Conservation (phyloP, 495 filamentous ascomycete species). For the Astrothelium subdiscretum region DNA sequence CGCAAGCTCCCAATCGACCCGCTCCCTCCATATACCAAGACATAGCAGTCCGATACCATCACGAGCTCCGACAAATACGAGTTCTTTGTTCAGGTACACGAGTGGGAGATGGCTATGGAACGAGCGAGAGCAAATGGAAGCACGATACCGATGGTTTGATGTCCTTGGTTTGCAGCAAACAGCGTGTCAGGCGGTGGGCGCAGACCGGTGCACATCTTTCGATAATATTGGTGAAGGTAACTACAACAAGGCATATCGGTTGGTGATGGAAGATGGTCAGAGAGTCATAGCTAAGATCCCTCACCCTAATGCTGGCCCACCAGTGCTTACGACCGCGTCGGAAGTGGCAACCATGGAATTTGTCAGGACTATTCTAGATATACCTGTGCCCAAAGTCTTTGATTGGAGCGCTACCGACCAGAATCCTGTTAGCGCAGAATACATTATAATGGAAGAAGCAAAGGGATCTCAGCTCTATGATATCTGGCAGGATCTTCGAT, state of each 20-base stretch:
- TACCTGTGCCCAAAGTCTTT: slow-evolving; percentile 7
- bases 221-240: slow-evolving; percentile 5
- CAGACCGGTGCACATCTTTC: not conserved
- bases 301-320: slow-evolving; percentile 10
- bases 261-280: slow-evolving; percentile 8
- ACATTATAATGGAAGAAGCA: slow-evolving; percentile 10
- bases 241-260: slow-evolving; percentile 10
- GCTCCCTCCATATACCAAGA: not conserved
- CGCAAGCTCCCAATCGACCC: not conserved
- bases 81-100: slow-evolving; percentile 12
- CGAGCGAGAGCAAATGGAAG: slow-evolving; percentile 8
- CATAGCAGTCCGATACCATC: not conserved
- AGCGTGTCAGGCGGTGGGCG: slow-evolving; percentile 5
- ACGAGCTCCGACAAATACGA: not conserved
- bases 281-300: slow-evolving; percentile 8
- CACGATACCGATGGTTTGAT: slow-evolving; percentile 7
- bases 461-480: not conserved
- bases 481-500: slow-evolving; percentile 2
- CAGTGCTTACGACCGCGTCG: slow-evolving; percentile 3
- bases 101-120: slow-evolving; percentile 12
- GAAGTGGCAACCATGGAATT: slow-evolving; percentile 4
- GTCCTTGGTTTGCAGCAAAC: not conserved
- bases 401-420: slow-evolving; percentile 6
- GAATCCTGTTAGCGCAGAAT: slow-evolving; percentile 9
- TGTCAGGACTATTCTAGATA: not conserved